Evolutionary conservation across 2,329 filamentous ascomycete species (phyloP).

Genomic region (Alternaria hordeiaustralica): DNA sequence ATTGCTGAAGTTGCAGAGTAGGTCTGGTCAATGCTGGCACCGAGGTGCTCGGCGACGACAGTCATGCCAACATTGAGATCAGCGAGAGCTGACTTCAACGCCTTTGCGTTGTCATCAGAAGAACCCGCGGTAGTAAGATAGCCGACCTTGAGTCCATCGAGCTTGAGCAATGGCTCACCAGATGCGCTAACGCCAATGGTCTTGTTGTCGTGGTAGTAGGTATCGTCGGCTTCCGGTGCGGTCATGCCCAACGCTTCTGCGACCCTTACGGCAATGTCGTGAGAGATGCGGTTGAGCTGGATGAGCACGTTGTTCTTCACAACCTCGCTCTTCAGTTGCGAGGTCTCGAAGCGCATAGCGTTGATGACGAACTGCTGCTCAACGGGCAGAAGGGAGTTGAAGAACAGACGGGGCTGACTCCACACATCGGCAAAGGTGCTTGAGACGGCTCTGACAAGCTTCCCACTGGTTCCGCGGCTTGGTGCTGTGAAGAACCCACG

Average conservation of each 20-base stretch:
- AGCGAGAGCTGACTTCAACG: constrained; percentile 60
- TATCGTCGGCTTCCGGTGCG: constrained; percentile 65
- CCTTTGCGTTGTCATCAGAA: constrained; percentile 54
- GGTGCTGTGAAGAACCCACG: constrained; percentile 75
- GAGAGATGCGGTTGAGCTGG: constrained; percentile 72
- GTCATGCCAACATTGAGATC: constrained; percentile 62
- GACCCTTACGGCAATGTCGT: constrained; percentile 71
- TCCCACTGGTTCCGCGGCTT: constrained; percentile 59
- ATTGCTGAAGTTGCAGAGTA: constrained; percentile 70
- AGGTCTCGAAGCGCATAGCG: constrained; percentile 73
- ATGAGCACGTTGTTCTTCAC: constrained; percentile 71
- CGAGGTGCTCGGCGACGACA: constrained; percentile 67
- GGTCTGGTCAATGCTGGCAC: constrained; percentile 63
- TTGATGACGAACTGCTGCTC: constrained; percentile 77
- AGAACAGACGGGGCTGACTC: constrained; percentile 75
- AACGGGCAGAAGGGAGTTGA: constrained; percentile 69
- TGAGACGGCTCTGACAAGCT: constrained; percentile 64
- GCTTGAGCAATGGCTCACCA: constrained; percentile 62
- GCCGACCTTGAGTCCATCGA: constrained; percentile 69
- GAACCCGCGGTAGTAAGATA: constrained; percentile 62
- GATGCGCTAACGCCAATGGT: constrained; percentile 68
- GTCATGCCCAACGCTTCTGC: constrained; percentile 66
- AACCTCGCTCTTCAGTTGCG: constrained; percentile 62
- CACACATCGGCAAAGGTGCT: constrained; percentile 73
- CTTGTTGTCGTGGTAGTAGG: constrained; percentile 72